A percentile compares a stretch with the other conserved stretches of the same genome.
Evolutionary conservation across 2,329 filamentous ascomycete genomes (phyloP).

Genomic region (Cytospora leucostoma): DNA sequence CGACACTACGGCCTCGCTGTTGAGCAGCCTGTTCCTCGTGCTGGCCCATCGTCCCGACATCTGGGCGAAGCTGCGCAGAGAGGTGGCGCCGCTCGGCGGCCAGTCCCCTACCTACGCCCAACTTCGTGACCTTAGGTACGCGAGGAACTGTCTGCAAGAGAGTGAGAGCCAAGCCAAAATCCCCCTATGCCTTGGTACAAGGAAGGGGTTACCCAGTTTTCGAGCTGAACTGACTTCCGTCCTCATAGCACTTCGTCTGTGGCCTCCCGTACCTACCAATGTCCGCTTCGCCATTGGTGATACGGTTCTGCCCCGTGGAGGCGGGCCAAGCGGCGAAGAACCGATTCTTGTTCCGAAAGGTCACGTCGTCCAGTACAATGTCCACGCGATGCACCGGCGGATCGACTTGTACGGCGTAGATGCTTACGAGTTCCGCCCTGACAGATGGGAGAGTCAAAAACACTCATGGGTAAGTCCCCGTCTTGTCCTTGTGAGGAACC

Average conservation of each 20-base stretch:
- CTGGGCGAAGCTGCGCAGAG: slow-evolving; percentile 42
- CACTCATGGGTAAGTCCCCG: too few species aligned
- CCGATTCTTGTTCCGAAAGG: slow-evolving; percentile 38
- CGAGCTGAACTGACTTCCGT: background rate
- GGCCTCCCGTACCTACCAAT: slow-evolving; percentile 39
- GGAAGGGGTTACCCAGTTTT: too few species aligned
- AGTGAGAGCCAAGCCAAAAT: slow-evolving; percentile 35
- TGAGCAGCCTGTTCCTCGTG: slow-evolving; percentile 35
- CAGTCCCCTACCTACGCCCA: slow-evolving; percentile 45
- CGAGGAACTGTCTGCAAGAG: slow-evolving; percentile 50
- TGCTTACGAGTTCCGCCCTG: slow-evolving; percentile 39
- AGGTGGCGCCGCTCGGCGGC: slow-evolving; percentile 34
- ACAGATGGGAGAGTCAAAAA: slow-evolving; percentile 35
- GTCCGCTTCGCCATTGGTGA: slow-evolving; percentile 34
- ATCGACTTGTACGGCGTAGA: slow-evolving; percentile 41
- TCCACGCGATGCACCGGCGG: slow-evolving; percentile 37
- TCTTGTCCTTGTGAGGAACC: too few species aligned
- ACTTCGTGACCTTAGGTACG: slow-evolving; percentile 47
- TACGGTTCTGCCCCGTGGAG: slow-evolving; percentile 40
- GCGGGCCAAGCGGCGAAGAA: slow-evolving; percentile 36
- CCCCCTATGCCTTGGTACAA: too few species aligned
- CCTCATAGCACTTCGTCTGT: slow-evolving; percentile 35
- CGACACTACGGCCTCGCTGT: slow-evolving; percentile 38
- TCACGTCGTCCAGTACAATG: slow-evolving; percentile 33
- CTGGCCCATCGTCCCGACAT: slow-evolving; percentile 38